Base-by-base conservation (phyloP, 768 basidiomycete genomes). In the Pseudohyphozyma bogoriensis region DNA sequence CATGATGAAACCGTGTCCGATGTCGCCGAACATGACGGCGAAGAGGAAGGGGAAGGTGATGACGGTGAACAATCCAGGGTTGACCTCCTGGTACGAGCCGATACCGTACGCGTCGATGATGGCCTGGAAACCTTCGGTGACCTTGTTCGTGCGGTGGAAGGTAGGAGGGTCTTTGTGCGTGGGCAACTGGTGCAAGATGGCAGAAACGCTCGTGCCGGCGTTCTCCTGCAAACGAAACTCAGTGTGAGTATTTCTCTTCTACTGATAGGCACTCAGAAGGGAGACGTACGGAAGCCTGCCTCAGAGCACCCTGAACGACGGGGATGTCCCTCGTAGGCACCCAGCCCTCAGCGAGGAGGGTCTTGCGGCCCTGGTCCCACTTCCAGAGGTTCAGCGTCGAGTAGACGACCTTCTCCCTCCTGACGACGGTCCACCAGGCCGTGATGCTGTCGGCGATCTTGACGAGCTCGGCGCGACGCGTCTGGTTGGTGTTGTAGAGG, bases 11-110 rank as follows among this genome's bases (percentile, higher is more conserved):
- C 90, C 95, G 75, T 99, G 95, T 4, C 95, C 95, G 71, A 97
- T 87, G 75, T 99, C 95, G 70, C 95, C 95, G 72, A 99, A 99
- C 95, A 99, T 99, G 76, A 99, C 89, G 7, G 90, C 93, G 70
- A 97, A 99, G 67, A 99, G 76, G 83, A 99, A 97, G 0, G 95
- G 95, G 83, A 70, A 70, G 9, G 70, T 71, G 68, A 77, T 76
- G 62, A 75, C 74, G 51, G 77, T 89, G 74, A 93, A 93, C 32
- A 97, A 76, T 56, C 92, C 95, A 24, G 95, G 93, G 72, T 97
- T 97, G 72, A 91, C 84, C 74, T 99, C 95, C 72, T 96, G 88
- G 72, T 99, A 97, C 1, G 82, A 84, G 18, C 90, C 87, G 54
- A 89, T 83, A 70, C 93, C 95, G 71, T 99, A 99, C 53, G 86